These are phyloP conservation scores for Nannochloropsis salina DNA, from an alignment of 108 stramenopile species.

Conservation along the genomic window DNA sequence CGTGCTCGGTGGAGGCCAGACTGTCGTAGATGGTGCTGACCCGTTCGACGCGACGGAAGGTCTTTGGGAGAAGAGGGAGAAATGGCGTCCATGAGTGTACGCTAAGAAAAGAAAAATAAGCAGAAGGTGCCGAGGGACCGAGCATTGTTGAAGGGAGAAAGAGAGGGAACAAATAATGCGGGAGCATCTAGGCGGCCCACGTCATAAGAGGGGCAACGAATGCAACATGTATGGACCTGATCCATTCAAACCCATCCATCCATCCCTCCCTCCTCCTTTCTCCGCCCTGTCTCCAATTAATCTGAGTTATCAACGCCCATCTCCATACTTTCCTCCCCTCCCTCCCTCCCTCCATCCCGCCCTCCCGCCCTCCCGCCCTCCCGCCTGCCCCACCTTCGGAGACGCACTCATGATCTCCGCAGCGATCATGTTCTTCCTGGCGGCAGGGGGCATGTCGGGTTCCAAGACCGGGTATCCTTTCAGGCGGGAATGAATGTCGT, in stretches of 20 bases:
- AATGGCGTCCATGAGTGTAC: neutral
- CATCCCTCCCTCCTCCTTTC: too few species aligned
- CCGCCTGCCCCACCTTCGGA: neutral
- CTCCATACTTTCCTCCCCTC: too few species aligned
- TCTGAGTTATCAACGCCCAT: too few species aligned
- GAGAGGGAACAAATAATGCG: neutral
- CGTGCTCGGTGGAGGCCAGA: constrained; percentile 66
- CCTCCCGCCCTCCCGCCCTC: neutral
- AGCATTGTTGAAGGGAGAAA: neutral
- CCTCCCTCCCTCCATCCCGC: neutral
- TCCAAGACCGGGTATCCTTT: constrained; percentile 60
- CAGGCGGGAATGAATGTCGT: constrained; percentile 73
- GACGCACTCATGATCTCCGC: constrained; percentile 35
- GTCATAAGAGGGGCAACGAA: too few species aligned
- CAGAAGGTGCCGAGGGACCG: too few species aligned
- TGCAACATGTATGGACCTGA: too few species aligned
- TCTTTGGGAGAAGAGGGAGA: constrained; percentile 24
- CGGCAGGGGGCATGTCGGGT: constrained; percentile 27
- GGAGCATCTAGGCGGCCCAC: neutral
- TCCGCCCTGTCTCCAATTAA: too few species aligned
- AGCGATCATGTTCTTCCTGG: constrained; percentile 38
- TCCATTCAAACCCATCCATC: too few species aligned
- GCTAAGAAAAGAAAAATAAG: neutral
- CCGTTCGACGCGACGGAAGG: constrained; percentile 31
- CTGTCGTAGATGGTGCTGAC: constrained; percentile 59